Evolutionary conservation across 345 rosid species (phyloP).

Genomic region (Brassica rapa): DNA sequence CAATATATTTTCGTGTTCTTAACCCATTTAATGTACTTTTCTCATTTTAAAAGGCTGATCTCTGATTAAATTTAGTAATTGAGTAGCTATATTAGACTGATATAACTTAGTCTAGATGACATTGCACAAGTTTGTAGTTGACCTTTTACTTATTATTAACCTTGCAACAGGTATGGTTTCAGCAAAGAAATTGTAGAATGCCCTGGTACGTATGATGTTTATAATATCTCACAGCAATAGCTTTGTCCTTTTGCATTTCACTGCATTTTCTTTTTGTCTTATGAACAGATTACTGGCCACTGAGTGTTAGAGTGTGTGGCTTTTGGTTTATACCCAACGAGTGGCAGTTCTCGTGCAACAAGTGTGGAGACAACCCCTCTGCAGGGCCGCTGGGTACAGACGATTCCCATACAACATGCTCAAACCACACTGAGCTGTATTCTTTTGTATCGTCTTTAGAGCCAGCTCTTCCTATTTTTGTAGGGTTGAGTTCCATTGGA

Average conservation of each 20-base stretch:
- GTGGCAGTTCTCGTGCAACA: constrained; percentile 86
- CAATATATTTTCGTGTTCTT: background rate
- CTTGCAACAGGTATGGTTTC: constrained; percentile 76
- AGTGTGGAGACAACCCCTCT: constrained; percentile 54
- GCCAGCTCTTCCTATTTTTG: constrained; percentile 56
- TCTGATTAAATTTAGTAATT: background rate
- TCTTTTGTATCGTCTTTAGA: constrained; percentile 48
- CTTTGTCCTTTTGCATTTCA: constrained; percentile 17
- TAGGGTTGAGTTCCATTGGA: constrained; percentile 80
- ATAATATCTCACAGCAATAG: background rate
- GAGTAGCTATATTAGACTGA: background rate
- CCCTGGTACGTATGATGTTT: constrained; percentile 58
- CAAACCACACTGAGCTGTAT: constrained; percentile 59
- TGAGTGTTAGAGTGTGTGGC: constrained; percentile 68
- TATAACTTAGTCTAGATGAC: background rate
- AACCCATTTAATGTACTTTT: background rate
- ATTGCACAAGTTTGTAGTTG: background rate
- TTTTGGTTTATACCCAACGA: constrained; percentile 83
- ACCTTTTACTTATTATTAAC: constrained; percentile 14
- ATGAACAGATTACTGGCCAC: constrained; percentile 82
- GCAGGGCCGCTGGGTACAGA: constrained; percentile 34
- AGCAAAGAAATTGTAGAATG: constrained; percentile 90
- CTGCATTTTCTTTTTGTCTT: constrained; percentile 14
- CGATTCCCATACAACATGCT: constrained; percentile 48
- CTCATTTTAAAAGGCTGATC: background rate